Base-by-base conservation (phyloP, 805 yeast species). In the Myxozyma geophila region DNA sequence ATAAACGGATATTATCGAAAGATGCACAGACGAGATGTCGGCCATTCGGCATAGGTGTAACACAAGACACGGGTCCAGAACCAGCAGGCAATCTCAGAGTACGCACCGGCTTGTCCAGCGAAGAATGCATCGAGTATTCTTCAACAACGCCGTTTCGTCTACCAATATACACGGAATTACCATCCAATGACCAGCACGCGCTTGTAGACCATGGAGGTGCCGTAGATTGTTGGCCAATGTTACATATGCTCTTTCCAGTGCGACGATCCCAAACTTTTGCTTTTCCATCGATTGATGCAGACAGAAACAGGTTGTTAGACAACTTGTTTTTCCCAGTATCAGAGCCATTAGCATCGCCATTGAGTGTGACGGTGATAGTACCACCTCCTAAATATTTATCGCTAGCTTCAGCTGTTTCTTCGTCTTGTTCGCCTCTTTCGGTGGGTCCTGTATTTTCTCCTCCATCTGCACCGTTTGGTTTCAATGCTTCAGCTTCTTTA, bases 131-230 rank as follows among this genome's bases (percentile, higher is more conserved):
- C 39, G 77, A 78, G 62, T 70, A 79, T 63, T 76, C 80, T 85
- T 63, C 86, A 21, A 69, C 66, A 13, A 62, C 81, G 51, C 95
- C 88, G 74, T 93, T 95, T 75, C 99, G 83, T 67, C 99, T 82
- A 0, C 98, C 99, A 2, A 87, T 91, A 72, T 81, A 93, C 5
- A 92, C 80, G 48, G 78, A 80, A 61, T 89, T 87, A 10, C 99
- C 99, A 71, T 88, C 87, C 57, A 80, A 79, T 8, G 96, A 87
- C 59, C 59, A 55, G 43, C 69, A 54, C 15, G 67, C 79, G 48
- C 78, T 75, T 82, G 88, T 86, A 75, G 96, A 88, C 98, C 98
- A 95, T 0, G 98, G 98, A 0, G 98, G 97, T 0, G 88, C 82
- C 1, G 84, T 85, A 9, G 82, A 77, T 0, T 90, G 87, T 1